These are phyloP conservation scores for Malassezia arunalokei DNA, from an alignment of 1,284 basidiomycete genomes.

Conservation along the genomic window DNA sequence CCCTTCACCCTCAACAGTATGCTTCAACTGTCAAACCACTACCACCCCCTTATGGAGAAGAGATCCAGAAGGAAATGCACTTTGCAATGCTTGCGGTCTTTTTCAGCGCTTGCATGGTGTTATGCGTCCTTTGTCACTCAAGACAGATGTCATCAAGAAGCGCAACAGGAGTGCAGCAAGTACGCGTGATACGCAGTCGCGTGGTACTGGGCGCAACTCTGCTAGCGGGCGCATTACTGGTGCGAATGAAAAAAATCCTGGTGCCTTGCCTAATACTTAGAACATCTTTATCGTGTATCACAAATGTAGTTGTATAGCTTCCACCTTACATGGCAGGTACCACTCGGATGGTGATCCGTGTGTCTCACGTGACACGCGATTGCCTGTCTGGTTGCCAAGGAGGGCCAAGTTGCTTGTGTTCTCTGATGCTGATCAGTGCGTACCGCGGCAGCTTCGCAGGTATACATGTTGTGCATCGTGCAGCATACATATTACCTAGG, in stretches of 20 bases:
- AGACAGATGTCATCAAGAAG: slow-evolving; percentile 97
- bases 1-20: slow-evolving; percentile 48
- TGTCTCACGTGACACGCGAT: no score
- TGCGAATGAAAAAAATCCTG: neutral
- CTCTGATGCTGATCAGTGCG: no score
- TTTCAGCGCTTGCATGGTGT: slow-evolving; percentile 82
- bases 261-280: neutral
- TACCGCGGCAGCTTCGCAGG: no score
- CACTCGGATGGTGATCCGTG: no score
- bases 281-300: neutral
- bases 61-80: slow-evolving; percentile 83
- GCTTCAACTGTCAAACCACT: slow-evolving; percentile 87
- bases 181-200: neutral
- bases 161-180: slow-evolving; percentile 48
- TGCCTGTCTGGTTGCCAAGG: no score
- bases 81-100: slow-evolving; percentile 53
- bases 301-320: neutral
- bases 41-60: slow-evolving; percentile 90
- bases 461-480: no score
- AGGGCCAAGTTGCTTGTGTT: no score
- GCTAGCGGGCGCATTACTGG: neutral
- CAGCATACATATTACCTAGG: no score
- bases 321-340: no score
- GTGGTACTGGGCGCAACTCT: neutral
- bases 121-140: slow-evolving; percentile 78